Evolutionary conservation across 2,329 filamentous ascomycete genomes (phyloP).

Genomic region (Talaromyces atroroseus): DNA sequence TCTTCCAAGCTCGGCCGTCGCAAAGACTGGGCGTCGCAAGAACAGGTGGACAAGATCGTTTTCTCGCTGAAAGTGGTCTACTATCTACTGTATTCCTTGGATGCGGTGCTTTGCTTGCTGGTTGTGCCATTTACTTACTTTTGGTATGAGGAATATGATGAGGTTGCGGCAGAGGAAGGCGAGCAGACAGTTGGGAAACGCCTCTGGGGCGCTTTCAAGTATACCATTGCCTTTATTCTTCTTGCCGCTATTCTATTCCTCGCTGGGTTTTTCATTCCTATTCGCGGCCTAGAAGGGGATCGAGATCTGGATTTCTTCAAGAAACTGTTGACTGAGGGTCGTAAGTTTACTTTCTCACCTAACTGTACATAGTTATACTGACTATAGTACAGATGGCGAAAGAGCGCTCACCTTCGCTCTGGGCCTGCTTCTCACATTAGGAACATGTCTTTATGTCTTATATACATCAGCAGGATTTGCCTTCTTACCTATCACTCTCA

Average conservation of each 20-base stretch:
- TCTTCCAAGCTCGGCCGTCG: slow-evolving; percentile 70
- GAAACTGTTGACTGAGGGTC: slow-evolving; percentile 73
- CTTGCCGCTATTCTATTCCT: slow-evolving; percentile 74
- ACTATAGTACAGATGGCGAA: slow-evolving; percentile 60
- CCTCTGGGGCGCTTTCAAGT: slow-evolving; percentile 81
- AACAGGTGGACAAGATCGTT: slow-evolving; percentile 70
- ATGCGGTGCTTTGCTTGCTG: slow-evolving; percentile 81
- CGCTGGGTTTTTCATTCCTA: slow-evolving; percentile 88
- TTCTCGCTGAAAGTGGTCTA: slow-evolving; percentile 82
- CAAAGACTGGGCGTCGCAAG: slow-evolving; percentile 90
- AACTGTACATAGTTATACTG: slow-evolving; percentile 1
- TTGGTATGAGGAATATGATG: slow-evolving; percentile 95
- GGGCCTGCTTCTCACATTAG: slow-evolving; percentile 80
- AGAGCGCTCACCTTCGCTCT: slow-evolving; percentile 85
- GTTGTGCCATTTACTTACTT: slow-evolving; percentile 96
- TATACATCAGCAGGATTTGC: slow-evolving; percentile 89
- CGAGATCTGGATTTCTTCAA: slow-evolving; percentile 89
- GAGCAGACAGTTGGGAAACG: slow-evolving; percentile 65
- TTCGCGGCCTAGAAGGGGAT: slow-evolving; percentile 59
- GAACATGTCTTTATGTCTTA: slow-evolving; percentile 76
- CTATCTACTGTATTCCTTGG: slow-evolving; percentile 85
- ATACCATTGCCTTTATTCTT: slow-evolving; percentile 77
- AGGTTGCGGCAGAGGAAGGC: slow-evolving; percentile 76
- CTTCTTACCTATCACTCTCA: slow-evolving; percentile 79
- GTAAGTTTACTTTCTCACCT: slow-evolving; percentile 36